Percentiles rank a stretch among this genome's conserved stretches.
These are phyloP conservation scores for Backusella parvicylindrica DNA, from an alignment of 192 early-diverging fungal species.

Conservation along the genomic window DNA sequence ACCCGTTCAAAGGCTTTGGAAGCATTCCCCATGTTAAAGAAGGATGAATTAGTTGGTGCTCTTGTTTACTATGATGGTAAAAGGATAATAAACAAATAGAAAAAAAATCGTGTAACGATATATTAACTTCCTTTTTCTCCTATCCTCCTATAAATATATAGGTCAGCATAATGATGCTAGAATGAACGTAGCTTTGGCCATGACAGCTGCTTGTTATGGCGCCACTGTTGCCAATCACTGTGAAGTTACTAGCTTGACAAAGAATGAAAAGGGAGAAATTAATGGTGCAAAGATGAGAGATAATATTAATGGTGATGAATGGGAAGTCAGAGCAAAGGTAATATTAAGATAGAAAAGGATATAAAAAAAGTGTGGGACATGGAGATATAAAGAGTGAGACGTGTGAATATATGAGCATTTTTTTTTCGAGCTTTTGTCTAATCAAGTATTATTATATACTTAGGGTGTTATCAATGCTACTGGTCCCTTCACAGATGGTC, in stretches of 20 bases:
- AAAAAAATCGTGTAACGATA: background rate
- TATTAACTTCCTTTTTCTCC: background rate
- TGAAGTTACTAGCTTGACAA: constrained; percentile 81
- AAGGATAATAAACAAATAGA: constrained; percentile 11
- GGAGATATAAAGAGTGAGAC: background rate
- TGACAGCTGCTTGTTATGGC: constrained; percentile 88
- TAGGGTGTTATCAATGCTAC: constrained; percentile 89
- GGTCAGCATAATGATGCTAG: constrained; percentile 96
- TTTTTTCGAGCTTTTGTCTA: background rate
- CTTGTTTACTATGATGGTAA: constrained; percentile 96
- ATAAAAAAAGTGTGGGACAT: background rate
- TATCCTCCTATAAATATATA: constrained; percentile 18
- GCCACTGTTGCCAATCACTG: constrained; percentile 92
- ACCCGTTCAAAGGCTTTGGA: constrained; percentile 83
- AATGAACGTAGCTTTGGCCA: constrained; percentile 92
- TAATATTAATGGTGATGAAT: constrained; percentile 82
- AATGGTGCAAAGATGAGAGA: constrained; percentile 83
- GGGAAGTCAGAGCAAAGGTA: constrained; percentile 76
- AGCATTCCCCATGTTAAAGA: constrained; percentile 93
- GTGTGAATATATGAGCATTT: background rate
- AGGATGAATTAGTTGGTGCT: constrained; percentile 83
- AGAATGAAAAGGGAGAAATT: constrained; percentile 59
- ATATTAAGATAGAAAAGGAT: background rate
- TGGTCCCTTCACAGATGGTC: constrained; percentile 70
- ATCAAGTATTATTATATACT: background rate